Base-by-base conservation (phyloP, 257 asterid species). In the Gentiana macrophylla region DNA sequence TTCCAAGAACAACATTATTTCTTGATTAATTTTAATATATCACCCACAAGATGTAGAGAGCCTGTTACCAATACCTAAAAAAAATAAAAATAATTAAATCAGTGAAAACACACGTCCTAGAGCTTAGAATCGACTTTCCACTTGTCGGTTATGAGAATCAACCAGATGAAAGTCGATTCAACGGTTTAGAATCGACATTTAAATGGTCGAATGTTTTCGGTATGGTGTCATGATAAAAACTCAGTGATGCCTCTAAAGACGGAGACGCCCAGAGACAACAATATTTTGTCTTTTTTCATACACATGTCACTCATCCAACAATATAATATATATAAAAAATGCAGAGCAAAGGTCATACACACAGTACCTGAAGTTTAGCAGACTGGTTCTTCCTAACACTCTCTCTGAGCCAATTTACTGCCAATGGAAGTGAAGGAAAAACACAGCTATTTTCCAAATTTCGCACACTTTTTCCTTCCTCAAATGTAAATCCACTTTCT, bases 341-440 rank as follows among this genome's bases (percentile, higher is more conserved):
- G 12, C 12, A 12, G 32, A 13, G 44, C 44, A 50, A 13, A 51
- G 49, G 9, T 37, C 32, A 12, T 51, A 37, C 49, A 15, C 12
- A 67, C 13, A 45, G 65, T 78, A 87, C 95, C 98, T 87, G 98
- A 70, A 71, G 74, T 52, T 76, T 89, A 67, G 70, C 76, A 37
- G 97, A 81, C 65, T 74, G 85, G 53, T 82, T 80, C 67, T 72
- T 83, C 36, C 82, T 65, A 49, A 61, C 74, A 37, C 67, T 72
- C 56, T 88, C 95, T 69, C 99, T 76, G 47, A 92, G 90, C 97
- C 97, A 92, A 54, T 80, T 77, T 51, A 92, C 79, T 64, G 99
- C 99, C 46, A 72, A 59, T 35, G 97, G 95, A 68, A 92, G 84
- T 61, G 95, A 85, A 55, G 95, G 73, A 62, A 88, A 86, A 62